These are phyloP conservation scores for Penicillium sp. DNA, from an alignment of 2,329 filamentous ascomycete species.

Conservation along the genomic window DNA sequence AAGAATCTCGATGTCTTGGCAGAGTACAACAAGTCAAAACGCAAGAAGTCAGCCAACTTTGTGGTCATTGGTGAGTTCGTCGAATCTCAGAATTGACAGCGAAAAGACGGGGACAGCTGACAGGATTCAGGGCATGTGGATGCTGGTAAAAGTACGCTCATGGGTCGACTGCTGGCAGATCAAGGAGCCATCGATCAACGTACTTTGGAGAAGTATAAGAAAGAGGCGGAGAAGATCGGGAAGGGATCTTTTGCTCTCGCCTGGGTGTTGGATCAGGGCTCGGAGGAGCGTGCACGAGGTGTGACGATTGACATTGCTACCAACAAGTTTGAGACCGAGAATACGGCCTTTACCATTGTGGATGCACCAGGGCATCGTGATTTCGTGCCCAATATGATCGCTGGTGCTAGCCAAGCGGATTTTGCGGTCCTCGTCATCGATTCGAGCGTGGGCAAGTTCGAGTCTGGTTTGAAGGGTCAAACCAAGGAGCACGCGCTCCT, in stretches of 20 bases:
- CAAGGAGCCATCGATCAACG: slow-evolving; percentile 81
- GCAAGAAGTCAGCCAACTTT: slow-evolving; percentile 80
- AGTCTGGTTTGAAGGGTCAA: slow-evolving; percentile 87
- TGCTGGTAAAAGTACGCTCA: slow-evolving; percentile 93
- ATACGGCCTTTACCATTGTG: slow-evolving; percentile 82
- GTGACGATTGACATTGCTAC: slow-evolving; percentile 97
- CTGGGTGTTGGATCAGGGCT: slow-evolving; percentile 91
- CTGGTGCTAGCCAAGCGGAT: slow-evolving; percentile 89
- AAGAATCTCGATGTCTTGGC: slow-evolving; percentile 81
- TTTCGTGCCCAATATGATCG: slow-evolving; percentile 99
- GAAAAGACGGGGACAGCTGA: slow-evolving; percentile 10
- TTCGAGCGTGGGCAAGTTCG: slow-evolving; percentile 81
- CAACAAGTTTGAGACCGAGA: slow-evolving; percentile 86
- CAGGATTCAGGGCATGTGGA: slow-evolving; percentile 73
- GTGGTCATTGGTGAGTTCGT: slow-evolving; percentile 72
- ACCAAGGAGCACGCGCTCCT: slow-evolving; percentile 90
- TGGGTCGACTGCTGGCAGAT: slow-evolving; percentile 89
- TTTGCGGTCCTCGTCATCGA: slow-evolving; percentile 94
- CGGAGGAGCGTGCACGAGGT: slow-evolving; percentile 80
- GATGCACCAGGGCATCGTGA: slow-evolving; percentile 93
- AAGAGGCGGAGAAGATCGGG: slow-evolving; percentile 83
- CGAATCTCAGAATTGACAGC: not conserved
- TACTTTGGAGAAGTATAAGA: slow-evolving; percentile 79
- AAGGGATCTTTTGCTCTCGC: slow-evolving; percentile 95
- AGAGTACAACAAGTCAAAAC: slow-evolving; percentile 68